Evolutionary conservation across 164 flowering plant species (phyloP), one percentile per base, ranked within the genome.

Genomic region (Annona cherimola): DNA sequence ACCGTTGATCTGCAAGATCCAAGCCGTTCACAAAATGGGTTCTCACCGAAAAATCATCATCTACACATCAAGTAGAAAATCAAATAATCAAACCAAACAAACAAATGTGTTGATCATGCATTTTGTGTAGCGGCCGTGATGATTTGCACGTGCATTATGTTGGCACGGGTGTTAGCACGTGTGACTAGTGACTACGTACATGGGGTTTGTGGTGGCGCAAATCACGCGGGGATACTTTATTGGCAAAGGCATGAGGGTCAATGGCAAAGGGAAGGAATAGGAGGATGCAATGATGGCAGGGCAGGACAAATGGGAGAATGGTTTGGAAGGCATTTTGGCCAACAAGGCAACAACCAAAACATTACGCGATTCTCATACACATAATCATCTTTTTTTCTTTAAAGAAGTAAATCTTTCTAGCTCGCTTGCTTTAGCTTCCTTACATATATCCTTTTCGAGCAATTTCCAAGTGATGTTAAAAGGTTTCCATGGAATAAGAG

Each of bases 401-500:
- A n/a, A n/a, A n/a, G n/a, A n/a, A n/a, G n/a, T n/a, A n/a, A n/a
- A n/a, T n/a, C n/a, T n/a, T n/a, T n/a, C n/a, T n/a, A n/a, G n/a
- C n/a, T n/a, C n/a, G n/a, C n/a, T n/a, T n/a, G n/a, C n/a, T 61
- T n/a, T 61, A 63, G 5, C 11, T 16, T 63, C 18, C 18, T 12
- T 63, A n/a, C 44, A 39, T 44, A 3, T 14, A 63, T 63, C 67
- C 67, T 63, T 63, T 63, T 63, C 40, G 67, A 63, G 43, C 67
- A 63, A 63, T 63, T 63, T 63, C 67, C 67, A 63, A 63, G 67
- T 41, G 41, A 63, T 40, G 16, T 39, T n/a, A 63, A 63, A 63
- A 63, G 67, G 67, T n/a, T 63, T 63, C 67, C 44, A 63, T 63
- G 67, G 67, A 63, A n/a, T 35, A 61, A 8, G 63, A 61, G 42